A percentile compares a stretch with the other conserved stretches of the same genome.
phyloP scores from a whole-genome alignment of 2,329 filamentous ascomycete genomes.

The Colletotrichum ledebouriae region DNA sequence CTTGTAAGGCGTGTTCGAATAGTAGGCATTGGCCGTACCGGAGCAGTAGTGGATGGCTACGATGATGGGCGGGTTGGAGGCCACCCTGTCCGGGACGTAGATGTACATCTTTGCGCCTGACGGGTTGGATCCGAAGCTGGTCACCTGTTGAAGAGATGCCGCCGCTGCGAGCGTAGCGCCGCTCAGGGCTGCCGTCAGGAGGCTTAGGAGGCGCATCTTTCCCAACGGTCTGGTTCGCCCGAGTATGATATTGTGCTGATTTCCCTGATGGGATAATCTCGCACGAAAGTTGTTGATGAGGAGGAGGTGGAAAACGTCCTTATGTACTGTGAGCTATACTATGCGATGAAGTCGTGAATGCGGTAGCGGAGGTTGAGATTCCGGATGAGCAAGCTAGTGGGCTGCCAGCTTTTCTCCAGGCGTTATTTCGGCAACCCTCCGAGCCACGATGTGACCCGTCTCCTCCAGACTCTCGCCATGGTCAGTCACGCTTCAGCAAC shows the following conservation, averaged over 20 bases:
- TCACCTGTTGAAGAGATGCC: conserved; percentile 53
- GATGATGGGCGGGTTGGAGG: conserved; percentile 58
- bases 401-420: conserved; percentile 5
- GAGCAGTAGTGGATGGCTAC: conserved; percentile 69
- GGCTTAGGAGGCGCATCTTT: conserved; percentile 24
- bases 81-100: conserved; percentile 49
- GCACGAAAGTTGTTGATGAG: too few species aligned
- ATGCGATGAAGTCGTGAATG: not conserved
- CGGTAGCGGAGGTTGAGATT: conserved; percentile 35
- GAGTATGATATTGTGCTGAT: too few species aligned
- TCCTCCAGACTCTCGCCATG: not conserved
- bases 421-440: not conserved
- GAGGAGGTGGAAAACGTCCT: not conserved
- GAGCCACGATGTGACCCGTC: not conserved
- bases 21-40: conserved; percentile 63
- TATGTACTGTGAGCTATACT: not conserved
- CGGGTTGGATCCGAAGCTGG: conserved; percentile 54
- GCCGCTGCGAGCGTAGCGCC: conserved; percentile 43
- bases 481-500: too few species aligned
- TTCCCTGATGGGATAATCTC: too few species aligned
- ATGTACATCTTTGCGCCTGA: conserved; percentile 47
- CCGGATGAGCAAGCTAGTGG: conserved; percentile 14
- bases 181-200: conserved; percentile 14
- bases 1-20: conserved; percentile 62
- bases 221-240: too few species aligned